Evolutionary conservation across 2,329 filamentous ascomycete genomes (phyloP).

Genomic region (Bipolaris gigantea): DNA sequence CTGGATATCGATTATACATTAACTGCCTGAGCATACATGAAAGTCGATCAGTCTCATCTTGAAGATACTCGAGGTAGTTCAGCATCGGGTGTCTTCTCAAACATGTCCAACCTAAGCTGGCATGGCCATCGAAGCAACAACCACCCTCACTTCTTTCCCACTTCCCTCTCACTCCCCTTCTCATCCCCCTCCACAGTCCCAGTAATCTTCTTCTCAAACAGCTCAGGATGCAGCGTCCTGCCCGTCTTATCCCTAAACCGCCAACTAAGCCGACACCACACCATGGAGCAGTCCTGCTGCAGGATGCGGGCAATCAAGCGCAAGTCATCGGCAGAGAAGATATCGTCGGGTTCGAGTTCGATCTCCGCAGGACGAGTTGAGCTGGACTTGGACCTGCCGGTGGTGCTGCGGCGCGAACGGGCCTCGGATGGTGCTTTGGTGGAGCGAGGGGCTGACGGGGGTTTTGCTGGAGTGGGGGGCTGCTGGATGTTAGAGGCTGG

Average conservation of each 20-base stretch:
- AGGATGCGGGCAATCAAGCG: conserved; percentile 50
- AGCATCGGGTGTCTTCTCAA: no score
- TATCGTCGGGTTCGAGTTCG: conserved; percentile 33
- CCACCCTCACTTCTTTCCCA: neutral
- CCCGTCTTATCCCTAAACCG: conserved; percentile 56
- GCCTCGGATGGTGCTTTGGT: conserved; percentile 6
- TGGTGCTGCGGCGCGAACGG: neutral
- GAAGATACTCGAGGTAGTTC: neutral
- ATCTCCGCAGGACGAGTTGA: conserved; percentile 9
- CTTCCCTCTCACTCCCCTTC: conserved; percentile 1
- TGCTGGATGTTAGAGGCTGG: neutral
- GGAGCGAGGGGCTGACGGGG: conserved; percentile 1
- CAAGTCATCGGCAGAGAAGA: conserved; percentile 40
- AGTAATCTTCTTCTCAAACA: conserved; percentile 49
- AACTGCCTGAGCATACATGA: neutral
- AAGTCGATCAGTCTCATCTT: no score
- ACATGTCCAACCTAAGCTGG: no score
- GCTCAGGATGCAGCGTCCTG: conserved; percentile 47
- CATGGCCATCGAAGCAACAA: neutral
- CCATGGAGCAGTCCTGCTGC: conserved; percentile 47
- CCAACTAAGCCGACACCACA: conserved; percentile 53
- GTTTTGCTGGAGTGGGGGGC: neutral
- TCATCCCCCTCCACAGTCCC: conserved; percentile 19
- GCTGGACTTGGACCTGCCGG: neutral
- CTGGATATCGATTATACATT: no score